Percentiles rank a stretch among this genome's conserved stretches.
phyloP scores from a whole-genome alignment of 2,329 filamentous ascomycete genomes.

The Scleromitrula shiraiana region DNA sequence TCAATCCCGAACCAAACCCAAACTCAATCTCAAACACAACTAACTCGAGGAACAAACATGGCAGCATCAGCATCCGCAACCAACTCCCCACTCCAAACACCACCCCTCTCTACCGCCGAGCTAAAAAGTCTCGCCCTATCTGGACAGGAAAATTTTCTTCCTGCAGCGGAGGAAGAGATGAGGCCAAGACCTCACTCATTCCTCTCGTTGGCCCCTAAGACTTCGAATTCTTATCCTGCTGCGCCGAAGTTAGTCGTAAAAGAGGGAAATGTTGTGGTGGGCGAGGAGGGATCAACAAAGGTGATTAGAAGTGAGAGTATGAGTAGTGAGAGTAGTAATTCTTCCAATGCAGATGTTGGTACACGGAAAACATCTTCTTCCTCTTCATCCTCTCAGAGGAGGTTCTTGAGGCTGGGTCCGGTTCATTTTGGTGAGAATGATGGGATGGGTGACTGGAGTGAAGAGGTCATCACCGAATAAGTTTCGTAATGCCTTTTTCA shows the following conservation, averaged over 20 bases:
- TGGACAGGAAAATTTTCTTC: slow-evolving; percentile 16
- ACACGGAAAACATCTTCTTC: slow-evolving; percentile 4
- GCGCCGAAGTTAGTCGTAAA: background rate
- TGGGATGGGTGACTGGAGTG: slow-evolving; percentile 25
- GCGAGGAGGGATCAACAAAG: background rate
- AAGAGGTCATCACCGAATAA: too few relatives aligned
- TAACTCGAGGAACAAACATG: background rate
- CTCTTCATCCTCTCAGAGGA: too few relatives aligned
- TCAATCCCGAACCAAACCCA: too few relatives aligned
- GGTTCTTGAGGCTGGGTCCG: slow-evolving; percentile 25
- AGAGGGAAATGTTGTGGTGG: background rate
- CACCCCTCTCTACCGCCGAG: slow-evolving; percentile 9
- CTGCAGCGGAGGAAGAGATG: slow-evolving; percentile 14
- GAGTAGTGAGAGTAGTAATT: slow-evolving; percentile 3
- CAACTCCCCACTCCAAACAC: slow-evolving; percentile 4
- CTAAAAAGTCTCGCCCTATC: slow-evolving; percentile 10
- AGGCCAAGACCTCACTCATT: slow-evolving; percentile 14
- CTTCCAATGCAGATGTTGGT: slow-evolving; percentile 2
- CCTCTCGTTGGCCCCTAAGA: slow-evolving; percentile 25
- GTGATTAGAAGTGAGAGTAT: slow-evolving; percentile 1
- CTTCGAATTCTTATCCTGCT: slow-evolving; percentile 21
- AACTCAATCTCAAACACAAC: background rate
- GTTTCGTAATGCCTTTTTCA: too few relatives aligned
- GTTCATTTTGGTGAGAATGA: slow-evolving; percentile 22
- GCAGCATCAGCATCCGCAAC: background rate